Evolutionary conservation across 2,329 filamentous ascomycete species (phyloP).

Genomic region (Pseudocercospora fijiensis): DNA sequence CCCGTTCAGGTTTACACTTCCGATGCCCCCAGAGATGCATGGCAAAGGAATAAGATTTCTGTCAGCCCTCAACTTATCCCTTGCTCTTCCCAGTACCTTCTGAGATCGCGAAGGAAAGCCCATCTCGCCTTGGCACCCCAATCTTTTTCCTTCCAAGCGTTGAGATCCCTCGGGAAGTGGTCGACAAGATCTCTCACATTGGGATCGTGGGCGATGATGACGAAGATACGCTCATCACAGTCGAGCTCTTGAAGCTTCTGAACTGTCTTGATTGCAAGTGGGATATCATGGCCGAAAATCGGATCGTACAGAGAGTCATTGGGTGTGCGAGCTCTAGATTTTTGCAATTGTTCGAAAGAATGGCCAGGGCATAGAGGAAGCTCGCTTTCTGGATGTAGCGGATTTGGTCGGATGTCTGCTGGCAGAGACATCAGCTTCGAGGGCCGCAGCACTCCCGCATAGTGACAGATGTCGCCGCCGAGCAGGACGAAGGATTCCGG

Average conservation of each 20-base stretch:
- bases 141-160: constrained; percentile 9
- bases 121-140: constrained; percentile 6
- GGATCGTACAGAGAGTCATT: constrained; percentile 5
- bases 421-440: constrained; percentile 44
- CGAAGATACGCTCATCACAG: constrained; percentile 2
- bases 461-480: constrained; percentile 50
- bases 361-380: neutral
- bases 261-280: constrained; percentile 9
- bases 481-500: constrained; percentile 48
- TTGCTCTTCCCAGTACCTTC: constrained; percentile 6
- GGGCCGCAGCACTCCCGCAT: constrained; percentile 48
- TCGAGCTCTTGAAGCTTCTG: constrained; percentile 13
- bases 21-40: no score
- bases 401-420: neutral
- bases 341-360: constrained; percentile 4
- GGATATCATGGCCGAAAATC: constrained; percentile 13
- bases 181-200: constrained; percentile 3
- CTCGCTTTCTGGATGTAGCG: neutral
- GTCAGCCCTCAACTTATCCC: neutral
- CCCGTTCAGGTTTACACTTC: no score
- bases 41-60: neutral
- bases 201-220: constrained; percentile 6
- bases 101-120: constrained; percentile 9
- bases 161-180: constrained; percentile 2
- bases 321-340: neutral